phyloP scores from a whole-genome alignment of 1,139 yeast species.

The Candida sp. region DNA sequence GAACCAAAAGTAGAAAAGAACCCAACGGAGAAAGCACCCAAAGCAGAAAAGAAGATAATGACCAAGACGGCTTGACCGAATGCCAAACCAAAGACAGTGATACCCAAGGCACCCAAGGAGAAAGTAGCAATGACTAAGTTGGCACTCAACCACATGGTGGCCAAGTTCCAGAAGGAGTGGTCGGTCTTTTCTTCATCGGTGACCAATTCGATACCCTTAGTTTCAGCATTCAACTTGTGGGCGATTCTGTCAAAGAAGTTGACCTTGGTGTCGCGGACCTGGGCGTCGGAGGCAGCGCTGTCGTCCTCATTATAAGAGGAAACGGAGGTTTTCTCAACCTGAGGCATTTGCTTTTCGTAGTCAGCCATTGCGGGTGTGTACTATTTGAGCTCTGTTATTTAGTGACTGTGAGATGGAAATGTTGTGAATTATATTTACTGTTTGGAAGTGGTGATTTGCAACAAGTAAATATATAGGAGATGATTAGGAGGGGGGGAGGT shows the following conservation, averaged over 20 bases:
- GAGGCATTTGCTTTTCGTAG: slow-evolving; percentile 6
- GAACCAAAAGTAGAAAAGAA: slow-evolving; percentile 86
- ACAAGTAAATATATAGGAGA: slow-evolving; percentile 14
- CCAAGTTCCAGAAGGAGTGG: slow-evolving; percentile 65
- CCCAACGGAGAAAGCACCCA: slow-evolving; percentile 84
- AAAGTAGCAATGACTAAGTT: slow-evolving; percentile 88
- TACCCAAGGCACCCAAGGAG: slow-evolving; percentile 82
- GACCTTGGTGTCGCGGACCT: slow-evolving; percentile 12
- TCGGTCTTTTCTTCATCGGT: slow-evolving; percentile 73
- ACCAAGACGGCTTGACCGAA: slow-evolving; percentile 70
- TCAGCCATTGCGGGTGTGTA: slow-evolving; percentile 2
- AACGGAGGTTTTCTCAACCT: slow-evolving; percentile 10
- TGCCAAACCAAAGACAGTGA: slow-evolving; percentile 54
- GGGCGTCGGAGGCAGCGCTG: slow-evolving; percentile 9
- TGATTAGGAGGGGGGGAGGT: slow-evolving; percentile 5
- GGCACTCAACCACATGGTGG: slow-evolving; percentile 94
- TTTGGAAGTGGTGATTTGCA: neutral
- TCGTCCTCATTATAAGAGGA: slow-evolving; percentile 11
- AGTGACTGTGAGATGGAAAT: slow-evolving; percentile 10
- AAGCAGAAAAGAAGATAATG: slow-evolving; percentile 70
- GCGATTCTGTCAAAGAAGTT: slow-evolving; percentile 32
- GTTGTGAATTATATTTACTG: slow-evolving; percentile 13
- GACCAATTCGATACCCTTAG: slow-evolving; percentile 70
- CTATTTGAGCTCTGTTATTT: too few relatives aligned
- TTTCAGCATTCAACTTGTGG: slow-evolving; percentile 53